These are phyloP conservation scores for Ceratocystis harringtonii DNA, from an alignment of 2,329 filamentous ascomycete species.

Conservation along the genomic window DNA sequence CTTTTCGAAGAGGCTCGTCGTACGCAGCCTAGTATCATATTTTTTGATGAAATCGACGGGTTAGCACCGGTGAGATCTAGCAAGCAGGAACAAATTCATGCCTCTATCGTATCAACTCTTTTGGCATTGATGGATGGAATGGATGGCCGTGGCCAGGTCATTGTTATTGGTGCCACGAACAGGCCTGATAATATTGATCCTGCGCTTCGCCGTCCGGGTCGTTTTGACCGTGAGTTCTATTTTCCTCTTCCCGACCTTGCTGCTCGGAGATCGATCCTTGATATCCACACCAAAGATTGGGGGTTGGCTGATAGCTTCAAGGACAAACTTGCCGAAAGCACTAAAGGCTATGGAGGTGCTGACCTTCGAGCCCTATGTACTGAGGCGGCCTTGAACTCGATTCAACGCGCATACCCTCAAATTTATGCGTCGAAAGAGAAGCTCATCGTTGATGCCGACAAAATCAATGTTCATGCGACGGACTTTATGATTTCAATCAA, in stretches of 20 bases:
- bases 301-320: constrained; percentile 69
- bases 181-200: constrained; percentile 92
- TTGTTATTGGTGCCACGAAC: constrained; percentile 98
- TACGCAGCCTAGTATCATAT: constrained; percentile 96
- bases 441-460: constrained; percentile 69
- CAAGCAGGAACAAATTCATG: constrained; percentile 97
- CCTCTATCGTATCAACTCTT: constrained; percentile 91
- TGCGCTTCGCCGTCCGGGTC: constrained; percentile 79
- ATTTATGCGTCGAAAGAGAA: constrained; percentile 88
- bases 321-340: constrained; percentile 66
- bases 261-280: constrained; percentile 70
- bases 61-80: constrained; percentile 90
- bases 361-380: constrained; percentile 89
- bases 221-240: constrained; percentile 96
- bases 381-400: constrained; percentile 86
- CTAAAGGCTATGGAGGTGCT: constrained; percentile 92
- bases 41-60: constrained; percentile 90
- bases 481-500: constrained; percentile 97
- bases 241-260: constrained; percentile 78
- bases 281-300: constrained; percentile 94
- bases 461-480: constrained; percentile 74
- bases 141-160: constrained; percentile 95
- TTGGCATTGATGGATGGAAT: constrained; percentile 93
- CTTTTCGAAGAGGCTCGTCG: constrained; percentile 92
- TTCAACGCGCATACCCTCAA: constrained; percentile 89